phyloP scores from a whole-genome alignment of 352 stramenopile genomes.

The Paralagenidium karlingii region DNA sequence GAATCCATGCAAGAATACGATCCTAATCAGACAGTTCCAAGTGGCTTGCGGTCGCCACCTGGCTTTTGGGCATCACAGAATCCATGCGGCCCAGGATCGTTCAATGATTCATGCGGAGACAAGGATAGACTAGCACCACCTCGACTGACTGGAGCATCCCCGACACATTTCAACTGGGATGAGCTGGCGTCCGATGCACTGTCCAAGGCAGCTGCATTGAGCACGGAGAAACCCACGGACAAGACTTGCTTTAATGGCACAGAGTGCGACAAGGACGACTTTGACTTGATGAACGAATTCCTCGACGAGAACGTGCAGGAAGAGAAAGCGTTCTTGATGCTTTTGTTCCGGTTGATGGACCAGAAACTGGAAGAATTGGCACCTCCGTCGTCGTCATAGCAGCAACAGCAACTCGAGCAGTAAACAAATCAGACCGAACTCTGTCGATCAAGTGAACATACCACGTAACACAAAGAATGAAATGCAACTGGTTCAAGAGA shows the following conservation, averaged over 20 bases:
- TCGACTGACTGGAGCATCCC: not conserved
- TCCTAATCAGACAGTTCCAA: conserved; percentile 7
- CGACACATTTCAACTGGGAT: conserved; percentile 18
- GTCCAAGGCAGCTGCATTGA: not conserved
- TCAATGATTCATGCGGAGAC: not conserved
- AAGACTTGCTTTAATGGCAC: not conserved
- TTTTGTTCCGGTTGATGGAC: conserved; percentile 53
- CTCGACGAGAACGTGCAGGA: conserved; percentile 45
- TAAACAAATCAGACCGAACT: too few relatives aligned
- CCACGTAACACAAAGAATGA: too few relatives aligned
- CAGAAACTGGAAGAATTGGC: conserved; percentile 30
- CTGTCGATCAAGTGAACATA: too few relatives aligned
- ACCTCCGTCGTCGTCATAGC: conserved; percentile 7
- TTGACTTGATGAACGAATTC: conserved; percentile 50
- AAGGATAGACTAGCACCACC: not conserved
- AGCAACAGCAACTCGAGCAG: conserved; percentile 7
- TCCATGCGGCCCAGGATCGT: conserved; percentile 40
- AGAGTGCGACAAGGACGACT: conserved; percentile 35
- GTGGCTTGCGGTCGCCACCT: conserved; percentile 40
- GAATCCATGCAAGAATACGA: not conserved
- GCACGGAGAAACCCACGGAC: not conserved
- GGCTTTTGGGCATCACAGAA: conserved; percentile 70
- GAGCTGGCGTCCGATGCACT: conserved; percentile 41
- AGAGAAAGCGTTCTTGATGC: conserved; percentile 60
- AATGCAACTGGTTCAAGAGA: too few relatives aligned